Percentiles rank a stretch among this genome's conserved stretches.
These are phyloP conservation scores for Stagonosporopsis cucurbitacearum DNA, from an alignment of 2,329 filamentous ascomycete genomes.

Conservation along the genomic window DNA sequence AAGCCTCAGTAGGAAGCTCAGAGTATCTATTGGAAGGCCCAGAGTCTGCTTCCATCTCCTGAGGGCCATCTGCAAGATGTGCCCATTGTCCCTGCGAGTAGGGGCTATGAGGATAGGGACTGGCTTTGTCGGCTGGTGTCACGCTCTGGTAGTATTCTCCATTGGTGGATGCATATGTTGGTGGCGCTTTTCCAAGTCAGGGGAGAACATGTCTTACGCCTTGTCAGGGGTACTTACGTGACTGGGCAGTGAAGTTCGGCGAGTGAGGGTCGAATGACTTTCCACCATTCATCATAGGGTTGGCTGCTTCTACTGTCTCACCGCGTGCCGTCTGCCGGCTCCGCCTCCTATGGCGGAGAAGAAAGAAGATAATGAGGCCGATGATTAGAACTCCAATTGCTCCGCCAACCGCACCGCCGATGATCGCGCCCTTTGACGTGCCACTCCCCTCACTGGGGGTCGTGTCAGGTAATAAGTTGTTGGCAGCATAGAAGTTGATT, in stretches of 20 bases:
- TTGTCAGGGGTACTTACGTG: constrained; percentile 24
- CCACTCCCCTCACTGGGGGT: constrained; percentile 5
- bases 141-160: constrained; percentile 25
- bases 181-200: constrained; percentile 28
- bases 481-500: constrained; percentile 24
- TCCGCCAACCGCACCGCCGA: constrained; percentile 40
- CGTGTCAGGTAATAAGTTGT: background rate
- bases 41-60: constrained; percentile 28
- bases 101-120: constrained; percentile 14
- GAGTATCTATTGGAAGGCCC: constrained; percentile 23
- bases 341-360: constrained; percentile 30
- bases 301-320: constrained; percentile 3
- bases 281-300: constrained; percentile 24
- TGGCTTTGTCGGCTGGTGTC: constrained; percentile 16
- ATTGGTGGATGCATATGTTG: constrained; percentile 32
- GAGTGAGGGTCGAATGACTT: constrained; percentile 17
- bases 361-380: constrained; percentile 31
- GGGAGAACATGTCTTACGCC: background rate
- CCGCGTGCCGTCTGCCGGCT: background rate
- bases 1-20: constrained; percentile 32
- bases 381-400: constrained; percentile 30
- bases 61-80: constrained; percentile 20
- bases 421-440: constrained; percentile 30
- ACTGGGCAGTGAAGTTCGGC: constrained; percentile 25
- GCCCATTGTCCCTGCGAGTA: constrained; percentile 26